Evolutionary conservation across 2,329 filamentous ascomycete genomes (phyloP).

Genomic region (Macrophomina pseudophaseolina): DNA sequence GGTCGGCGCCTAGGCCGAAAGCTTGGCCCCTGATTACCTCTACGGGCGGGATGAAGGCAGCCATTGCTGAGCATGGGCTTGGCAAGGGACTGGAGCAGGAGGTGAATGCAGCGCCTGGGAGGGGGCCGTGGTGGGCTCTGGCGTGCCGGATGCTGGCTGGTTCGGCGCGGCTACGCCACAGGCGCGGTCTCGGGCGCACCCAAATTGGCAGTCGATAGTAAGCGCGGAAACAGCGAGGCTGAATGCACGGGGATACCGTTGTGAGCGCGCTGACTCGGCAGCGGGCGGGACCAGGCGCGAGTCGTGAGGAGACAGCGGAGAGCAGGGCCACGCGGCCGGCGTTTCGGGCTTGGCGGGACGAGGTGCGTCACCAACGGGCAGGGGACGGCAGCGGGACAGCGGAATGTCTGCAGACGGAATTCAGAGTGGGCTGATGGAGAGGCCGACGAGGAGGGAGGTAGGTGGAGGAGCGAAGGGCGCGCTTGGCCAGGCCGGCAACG

Average conservation of each 20-base stretch:
- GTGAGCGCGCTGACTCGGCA: background rate
- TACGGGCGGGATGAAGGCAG: background rate
- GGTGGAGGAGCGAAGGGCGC: too few relatives aligned
- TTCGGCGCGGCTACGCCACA: background rate
- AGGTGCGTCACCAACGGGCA: background rate
- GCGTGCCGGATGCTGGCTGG: background rate
- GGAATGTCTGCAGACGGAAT: background rate
- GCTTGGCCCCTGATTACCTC: background rate
- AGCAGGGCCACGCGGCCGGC: conserved; percentile 1
- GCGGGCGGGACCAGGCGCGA: background rate
- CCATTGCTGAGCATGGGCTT: background rate
- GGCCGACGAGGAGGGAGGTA: background rate
- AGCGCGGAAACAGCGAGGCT: background rate
- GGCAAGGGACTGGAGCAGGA: background rate
- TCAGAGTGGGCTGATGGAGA: background rate
- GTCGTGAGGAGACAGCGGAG: background rate
- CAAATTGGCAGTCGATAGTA: background rate
- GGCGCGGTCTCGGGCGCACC: background rate
- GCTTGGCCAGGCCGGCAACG: too few relatives aligned
- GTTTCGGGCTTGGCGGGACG: background rate
- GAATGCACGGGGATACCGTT: background rate
- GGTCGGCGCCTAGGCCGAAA: background rate
- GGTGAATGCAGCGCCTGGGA: background rate
- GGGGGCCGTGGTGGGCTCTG: background rate
- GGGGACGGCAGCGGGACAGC: background rate